These are phyloP conservation scores for Alternaria novae-zelandiae DNA, from an alignment of 2,329 filamentous ascomycete genomes.

Conservation along the genomic window DNA sequence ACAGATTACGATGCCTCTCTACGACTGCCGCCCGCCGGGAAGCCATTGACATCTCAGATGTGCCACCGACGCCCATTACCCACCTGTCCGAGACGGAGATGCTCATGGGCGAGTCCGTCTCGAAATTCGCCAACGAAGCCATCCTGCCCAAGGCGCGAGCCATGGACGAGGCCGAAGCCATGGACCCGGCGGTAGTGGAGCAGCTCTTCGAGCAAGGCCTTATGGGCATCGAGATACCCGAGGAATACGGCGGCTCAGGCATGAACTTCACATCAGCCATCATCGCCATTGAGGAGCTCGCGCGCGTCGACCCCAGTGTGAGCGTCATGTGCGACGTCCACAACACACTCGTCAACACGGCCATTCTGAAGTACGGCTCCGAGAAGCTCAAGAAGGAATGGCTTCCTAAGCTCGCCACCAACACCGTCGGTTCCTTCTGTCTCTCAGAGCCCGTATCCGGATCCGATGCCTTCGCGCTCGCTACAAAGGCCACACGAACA, in stretches of 20 bases:
- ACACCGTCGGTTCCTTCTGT: conserved; percentile 90
- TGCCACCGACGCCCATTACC: conserved; percentile 90
- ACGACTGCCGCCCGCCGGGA: conserved; percentile 48
- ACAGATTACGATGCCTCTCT: conserved; percentile 52
- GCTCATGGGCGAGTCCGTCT: conserved; percentile 87
- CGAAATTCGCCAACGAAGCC: conserved; percentile 87
- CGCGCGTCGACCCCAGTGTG: conserved; percentile 90
- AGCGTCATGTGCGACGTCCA: conserved; percentile 96
- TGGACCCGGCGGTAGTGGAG: conserved; percentile 88
- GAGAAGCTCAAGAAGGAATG: conserved; percentile 80
- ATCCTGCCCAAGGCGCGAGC: conserved; percentile 91
- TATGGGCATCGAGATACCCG: conserved; percentile 97
- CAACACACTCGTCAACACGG: conserved; percentile 97
- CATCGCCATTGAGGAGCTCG: conserved; percentile 95
- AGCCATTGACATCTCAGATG: conserved; percentile 65
- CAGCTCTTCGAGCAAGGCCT: conserved; percentile 96
- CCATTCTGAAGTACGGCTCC: conserved; percentile 83
- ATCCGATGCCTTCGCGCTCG: conserved; percentile 93
- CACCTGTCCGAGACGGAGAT: conserved; percentile 89
- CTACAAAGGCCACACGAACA: conserved; percentile 87
- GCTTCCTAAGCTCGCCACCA: conserved; percentile 86
- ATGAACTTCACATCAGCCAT: conserved; percentile 99
- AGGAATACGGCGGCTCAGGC: conserved; percentile 93
- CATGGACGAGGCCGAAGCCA: conserved; percentile 95
- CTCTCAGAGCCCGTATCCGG: conserved; percentile 91